Evolutionary conservation across 352 stramenopile genomes (phyloP).

Genomic region (Globisporangium paroecandrum): DNA sequence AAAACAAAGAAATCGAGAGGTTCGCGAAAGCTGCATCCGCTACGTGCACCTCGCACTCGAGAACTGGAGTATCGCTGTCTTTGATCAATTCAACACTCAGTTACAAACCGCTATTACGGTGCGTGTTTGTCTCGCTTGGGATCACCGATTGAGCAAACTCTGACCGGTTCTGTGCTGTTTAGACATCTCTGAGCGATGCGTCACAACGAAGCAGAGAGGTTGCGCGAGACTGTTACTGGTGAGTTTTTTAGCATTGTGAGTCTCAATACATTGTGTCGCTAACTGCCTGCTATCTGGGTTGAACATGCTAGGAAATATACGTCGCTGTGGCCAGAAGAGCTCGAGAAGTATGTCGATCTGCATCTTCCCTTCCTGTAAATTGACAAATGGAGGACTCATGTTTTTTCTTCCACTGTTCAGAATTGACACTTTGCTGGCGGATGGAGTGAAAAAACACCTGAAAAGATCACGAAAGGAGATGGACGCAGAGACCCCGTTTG

Average conservation of each 20-base stretch:
- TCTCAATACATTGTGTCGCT: background rate
- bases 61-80: slow-evolving; percentile 30
- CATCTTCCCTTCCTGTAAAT: background rate
- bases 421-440: slow-evolving; percentile 38
- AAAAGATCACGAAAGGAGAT: slow-evolving; percentile 43
- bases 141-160: background rate
- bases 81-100: slow-evolving; percentile 42
- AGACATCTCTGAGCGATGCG: slow-evolving; percentile 47
- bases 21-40: slow-evolving; percentile 59
- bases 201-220: slow-evolving; percentile 55
- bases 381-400: background rate
- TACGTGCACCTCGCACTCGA: slow-evolving; percentile 44
- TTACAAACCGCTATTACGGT: slow-evolving; percentile 42
- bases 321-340: slow-evolving; percentile 41
- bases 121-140: background rate
- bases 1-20: slow-evolving; percentile 45
- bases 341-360: slow-evolving; percentile 28
- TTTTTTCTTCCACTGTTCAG: slow-evolving; percentile 15
- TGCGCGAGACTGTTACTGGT: slow-evolving; percentile 65
- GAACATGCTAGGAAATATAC: slow-evolving; percentile 37
- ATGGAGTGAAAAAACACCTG: slow-evolving; percentile 63
- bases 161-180: background rate
- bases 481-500: slow-evolving; percentile 22
- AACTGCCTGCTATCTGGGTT: background rate
- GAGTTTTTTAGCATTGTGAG: background rate